Base-by-base conservation (phyloP, 73 alveolate genomes). In the Paramecium pentaurelia region DNA sequence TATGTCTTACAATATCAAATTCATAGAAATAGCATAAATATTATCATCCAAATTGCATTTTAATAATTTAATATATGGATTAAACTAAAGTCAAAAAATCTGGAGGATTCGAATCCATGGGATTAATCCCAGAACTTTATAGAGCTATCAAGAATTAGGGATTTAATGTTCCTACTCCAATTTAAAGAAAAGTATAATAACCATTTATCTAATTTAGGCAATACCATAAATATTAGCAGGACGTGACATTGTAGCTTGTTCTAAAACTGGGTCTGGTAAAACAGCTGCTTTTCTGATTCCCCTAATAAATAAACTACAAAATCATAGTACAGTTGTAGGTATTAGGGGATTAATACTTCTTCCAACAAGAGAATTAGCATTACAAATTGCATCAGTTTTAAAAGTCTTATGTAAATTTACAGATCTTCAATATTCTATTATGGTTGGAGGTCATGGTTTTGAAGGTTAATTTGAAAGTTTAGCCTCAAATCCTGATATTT, bases 231-330 rank as follows among this genome's bases (percentile, higher is more conserved):
- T 96, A 83, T 89, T 98, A 88, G 97, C 97, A 85, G 99, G 99
- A 25, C 88, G 92, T 75, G 98, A 98, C 73, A 94, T 98, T 42
- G 97, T 98, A 3, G 99, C 99, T 2, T 97, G 96, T 93, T 97
- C 99, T 2, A 94, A 98, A 95, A 98, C 99, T n/a, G 99, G 99
- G 8, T 94, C 99, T 51, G 99, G 99, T 36, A 98, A 98, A 93
- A 98, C 99, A 3, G 99, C 98, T 8, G 99, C 99, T 7, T 98
- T 98, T 93, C 71, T 98, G 40, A 97, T 98, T 85, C 99, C 99
- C 40, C 60, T 96, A 92, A 86, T 98, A 30, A 96, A 97, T 37
- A 96, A 95, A 77, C 90, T 98, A 38, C 90, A 98, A 86, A 60
- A 83, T 58, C 99, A 98, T 85, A 95, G 99, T 34, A 97, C 95